These are phyloP conservation scores for Lipomyces sp. DNA, from an alignment of 805 yeast genomes.

Conservation along the genomic window DNA sequence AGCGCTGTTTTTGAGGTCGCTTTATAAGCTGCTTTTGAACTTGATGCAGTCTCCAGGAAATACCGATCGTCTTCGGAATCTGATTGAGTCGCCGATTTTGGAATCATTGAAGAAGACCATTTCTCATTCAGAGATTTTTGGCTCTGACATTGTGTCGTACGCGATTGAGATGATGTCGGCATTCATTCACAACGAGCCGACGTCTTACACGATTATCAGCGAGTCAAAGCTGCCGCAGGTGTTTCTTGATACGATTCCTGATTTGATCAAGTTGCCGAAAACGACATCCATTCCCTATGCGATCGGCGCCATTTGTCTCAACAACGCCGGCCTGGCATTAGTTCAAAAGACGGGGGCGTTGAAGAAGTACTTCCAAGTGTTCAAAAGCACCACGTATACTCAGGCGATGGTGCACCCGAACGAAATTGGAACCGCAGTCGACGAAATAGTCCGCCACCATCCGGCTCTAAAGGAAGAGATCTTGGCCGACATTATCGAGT, in stretches of 20 bases:
- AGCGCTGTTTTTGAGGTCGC: conserved; percentile 48
- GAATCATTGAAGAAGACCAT: conserved; percentile 58
- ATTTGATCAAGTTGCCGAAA: conserved; percentile 51
- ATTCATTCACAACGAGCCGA: conserved; percentile 86
- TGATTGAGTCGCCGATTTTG: conserved; percentile 81
- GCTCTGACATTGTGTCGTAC: conserved; percentile 58
- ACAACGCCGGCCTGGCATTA: conserved; percentile 62
- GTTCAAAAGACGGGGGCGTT: conserved; percentile 46
- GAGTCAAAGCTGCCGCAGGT: conserved; percentile 73
- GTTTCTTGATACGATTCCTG: conserved; percentile 55
- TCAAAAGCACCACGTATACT: conserved; percentile 50
- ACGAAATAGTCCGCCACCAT: conserved; percentile 79
- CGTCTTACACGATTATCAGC: conserved; percentile 72
- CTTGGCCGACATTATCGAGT: conserved; percentile 40
- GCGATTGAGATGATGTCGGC: conserved; percentile 62
- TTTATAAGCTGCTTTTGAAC: conserved; percentile 61
- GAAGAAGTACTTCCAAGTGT: conserved; percentile 48
- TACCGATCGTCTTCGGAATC: conserved; percentile 69
- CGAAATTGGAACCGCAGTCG: conserved; percentile 64
- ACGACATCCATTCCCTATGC: conserved; percentile 65
- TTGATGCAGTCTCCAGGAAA: conserved; percentile 72
- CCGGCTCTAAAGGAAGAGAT: conserved; percentile 65
- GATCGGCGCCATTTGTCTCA: conserved; percentile 78
- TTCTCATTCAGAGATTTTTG: conserved; percentile 57
- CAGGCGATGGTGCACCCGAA: conserved; percentile 54